Percentiles rank a stretch among this genome's conserved stretches.
Evolutionary conservation across 306 rosid species (phyloP).

Genomic region (Cucumis melo): DNA sequence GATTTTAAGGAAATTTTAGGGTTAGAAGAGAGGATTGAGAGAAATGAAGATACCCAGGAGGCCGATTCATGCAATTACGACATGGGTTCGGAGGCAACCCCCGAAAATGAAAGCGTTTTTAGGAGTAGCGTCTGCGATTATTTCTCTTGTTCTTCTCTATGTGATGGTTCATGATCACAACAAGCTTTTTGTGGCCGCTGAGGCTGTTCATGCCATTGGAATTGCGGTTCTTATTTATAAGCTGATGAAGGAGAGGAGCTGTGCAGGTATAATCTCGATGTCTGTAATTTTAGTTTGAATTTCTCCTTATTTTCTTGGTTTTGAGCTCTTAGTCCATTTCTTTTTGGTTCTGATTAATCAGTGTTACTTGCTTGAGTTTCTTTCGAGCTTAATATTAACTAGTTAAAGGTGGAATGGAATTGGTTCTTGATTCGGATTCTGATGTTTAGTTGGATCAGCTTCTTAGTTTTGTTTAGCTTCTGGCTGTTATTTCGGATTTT

Average conservation of each 20-base stretch:
- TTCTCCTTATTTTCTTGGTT: background rate
- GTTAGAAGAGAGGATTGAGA: background rate
- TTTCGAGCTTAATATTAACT: background rate
- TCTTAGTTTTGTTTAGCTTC: background rate
- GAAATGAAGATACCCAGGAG: conserved; percentile 36
- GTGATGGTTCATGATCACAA: conserved; percentile 54
- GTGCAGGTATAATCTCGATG: conserved; percentile 30
- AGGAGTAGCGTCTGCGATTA: conserved; percentile 21
- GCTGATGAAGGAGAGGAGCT: conserved; percentile 53
- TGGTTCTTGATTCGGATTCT: background rate
- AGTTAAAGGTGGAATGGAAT: background rate
- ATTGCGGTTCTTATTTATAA: conserved; percentile 51
- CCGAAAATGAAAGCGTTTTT: conserved; percentile 50
- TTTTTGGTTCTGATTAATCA: background rate
- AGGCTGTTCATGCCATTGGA: conserved; percentile 59
- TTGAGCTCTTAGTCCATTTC: background rate
- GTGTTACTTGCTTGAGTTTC: background rate
- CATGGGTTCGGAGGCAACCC: conserved; percentile 56
- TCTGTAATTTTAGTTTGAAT: background rate
- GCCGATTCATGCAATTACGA: conserved; percentile 31
- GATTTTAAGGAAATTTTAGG: background rate
- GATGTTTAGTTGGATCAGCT: background rate
- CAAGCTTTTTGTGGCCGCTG: conserved; percentile 48
- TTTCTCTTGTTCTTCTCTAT: conserved; percentile 32
- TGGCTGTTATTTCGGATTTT: background rate